Base-by-base conservation (phyloP, 2,329 filamentous ascomycete species). In the Fusarium decemcellulare region DNA sequence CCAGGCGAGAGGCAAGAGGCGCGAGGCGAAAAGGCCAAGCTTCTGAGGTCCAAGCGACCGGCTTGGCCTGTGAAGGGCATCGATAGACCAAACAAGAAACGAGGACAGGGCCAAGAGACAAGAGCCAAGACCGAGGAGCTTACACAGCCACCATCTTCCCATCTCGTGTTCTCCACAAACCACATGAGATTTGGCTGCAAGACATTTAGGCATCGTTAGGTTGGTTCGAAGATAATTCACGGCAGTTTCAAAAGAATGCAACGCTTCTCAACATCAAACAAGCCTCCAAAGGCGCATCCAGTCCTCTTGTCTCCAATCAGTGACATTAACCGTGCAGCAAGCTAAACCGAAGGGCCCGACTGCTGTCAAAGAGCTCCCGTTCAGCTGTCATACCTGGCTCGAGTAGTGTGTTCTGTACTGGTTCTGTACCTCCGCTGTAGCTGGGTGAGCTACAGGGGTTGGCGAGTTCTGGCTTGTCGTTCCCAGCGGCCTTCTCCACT, bases 111-210 rank as follows among this genome's bases (percentile, higher is more conserved):
- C 51, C 61, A 59, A 61, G 65, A 42, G 44, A 42, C 8, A 43
- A 55, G 37, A 44, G 60, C 67, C 67, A 69, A 66, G 58, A n/a
- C 50, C 47, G 30, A 44, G 27, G n/a, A 44, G 60, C 40, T 46
- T 69, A 62, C 68, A 69, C 68, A 71, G 68, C 68, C 68, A 71
- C 68, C 59, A 57, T 69, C 64, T 32, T 58, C 54, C 44, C 51
- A 61, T 66, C 68, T 68, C 68, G 64, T 69, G 60, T 59, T 42
- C 60, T 59, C 68, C 48, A 59, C 59, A 62, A 68, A 70, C 60
- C 53, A 59, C 67, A 68, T 44, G 55, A 48, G 43, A 53, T 30
- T 52, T 52, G 62, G 39, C 69, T 48, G 54, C 16, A 60, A 56
- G 55, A 65, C 40, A 67, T 42, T 48, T 39, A 16, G 37, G 46